Conservation (phyloP, 2,329 filamentous ascomycete genomes). For the Tolypocladium guangdongense region DNA sequence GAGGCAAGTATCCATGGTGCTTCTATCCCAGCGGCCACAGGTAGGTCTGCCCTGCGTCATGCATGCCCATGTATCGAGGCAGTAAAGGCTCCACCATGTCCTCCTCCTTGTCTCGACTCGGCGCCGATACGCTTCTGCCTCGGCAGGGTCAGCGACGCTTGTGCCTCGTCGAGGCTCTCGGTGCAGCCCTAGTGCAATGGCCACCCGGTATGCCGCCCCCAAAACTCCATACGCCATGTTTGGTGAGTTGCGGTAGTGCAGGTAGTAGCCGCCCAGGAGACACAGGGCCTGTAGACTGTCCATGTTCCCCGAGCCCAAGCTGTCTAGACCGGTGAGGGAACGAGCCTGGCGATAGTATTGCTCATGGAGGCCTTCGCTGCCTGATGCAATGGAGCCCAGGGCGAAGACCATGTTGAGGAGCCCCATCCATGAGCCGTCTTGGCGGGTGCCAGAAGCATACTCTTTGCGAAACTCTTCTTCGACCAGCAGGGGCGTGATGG, state of each 20-base stretch:
- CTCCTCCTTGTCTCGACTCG: constrained; percentile 4
- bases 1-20: constrained; percentile 17
- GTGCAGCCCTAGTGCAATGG: constrained; percentile 62
- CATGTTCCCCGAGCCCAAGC: constrained; percentile 50
- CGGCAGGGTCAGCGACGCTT: neutral
- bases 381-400: constrained; percentile 47
- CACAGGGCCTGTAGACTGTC: constrained; percentile 63
- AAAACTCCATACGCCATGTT: constrained; percentile 67
- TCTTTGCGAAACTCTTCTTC: constrained; percentile 47
- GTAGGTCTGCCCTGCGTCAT: constrained; percentile 61
- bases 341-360: constrained; percentile 45
- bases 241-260: constrained; percentile 67
- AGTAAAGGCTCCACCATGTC: constrained; percentile 68
- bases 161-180: constrained; percentile 35
- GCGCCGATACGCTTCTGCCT: neutral
- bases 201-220: constrained; percentile 62
- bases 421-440: constrained; percentile 47
- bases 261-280: constrained; percentile 64
- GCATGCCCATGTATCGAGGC: constrained; percentile 63
- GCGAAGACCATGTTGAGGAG: constrained; percentile 53
- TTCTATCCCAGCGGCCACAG: constrained; percentile 28
- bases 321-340: constrained; percentile 41
- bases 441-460: constrained; percentile 37
- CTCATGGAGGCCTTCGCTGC: constrained; percentile 43
- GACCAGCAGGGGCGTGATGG: constrained; percentile 49